These are phyloP conservation scores for Tritrichomonas foetus DNA, from an alignment of 208 protist genomes.

Conservation along the genomic window DNA sequence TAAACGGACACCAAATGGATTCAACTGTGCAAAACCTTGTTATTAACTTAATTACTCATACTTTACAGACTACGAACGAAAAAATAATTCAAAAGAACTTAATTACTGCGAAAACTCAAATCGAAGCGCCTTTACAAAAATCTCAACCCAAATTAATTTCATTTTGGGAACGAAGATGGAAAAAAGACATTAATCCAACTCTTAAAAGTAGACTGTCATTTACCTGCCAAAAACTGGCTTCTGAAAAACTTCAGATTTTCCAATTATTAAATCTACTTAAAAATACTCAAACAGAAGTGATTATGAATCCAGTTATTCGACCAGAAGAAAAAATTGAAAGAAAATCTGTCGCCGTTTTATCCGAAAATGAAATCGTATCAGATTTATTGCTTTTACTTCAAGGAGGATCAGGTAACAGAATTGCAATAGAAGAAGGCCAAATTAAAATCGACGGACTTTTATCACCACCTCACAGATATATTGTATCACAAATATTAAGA, in stretches of 20 bases:
- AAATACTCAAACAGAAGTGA: neutral
- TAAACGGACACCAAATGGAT: too few species aligned
- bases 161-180: neutral
- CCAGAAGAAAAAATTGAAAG: neutral
- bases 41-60: neutral
- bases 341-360: neutral
- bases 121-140: neutral
- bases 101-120: neutral
- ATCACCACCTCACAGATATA: neutral
- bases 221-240: neutral
- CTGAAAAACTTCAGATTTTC: neutral
- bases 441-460: neutral
- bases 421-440: neutral
- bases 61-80: neutral
- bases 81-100: neutral
- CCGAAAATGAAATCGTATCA: neutral
- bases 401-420: neutral
- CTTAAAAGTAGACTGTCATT: neutral
- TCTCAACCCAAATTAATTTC: neutral
- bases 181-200: neutral
- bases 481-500: neutral
- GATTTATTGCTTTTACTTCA: neutral
- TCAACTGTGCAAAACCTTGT: too few species aligned
- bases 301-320: neutral
- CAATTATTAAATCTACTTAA: conserved; percentile 15